A percentile compares a stretch with the other conserved stretches of the same genome.
phyloP scores from a whole-genome alignment of 78 protist genomes.

The Salpingoeca rosetta region DNA sequence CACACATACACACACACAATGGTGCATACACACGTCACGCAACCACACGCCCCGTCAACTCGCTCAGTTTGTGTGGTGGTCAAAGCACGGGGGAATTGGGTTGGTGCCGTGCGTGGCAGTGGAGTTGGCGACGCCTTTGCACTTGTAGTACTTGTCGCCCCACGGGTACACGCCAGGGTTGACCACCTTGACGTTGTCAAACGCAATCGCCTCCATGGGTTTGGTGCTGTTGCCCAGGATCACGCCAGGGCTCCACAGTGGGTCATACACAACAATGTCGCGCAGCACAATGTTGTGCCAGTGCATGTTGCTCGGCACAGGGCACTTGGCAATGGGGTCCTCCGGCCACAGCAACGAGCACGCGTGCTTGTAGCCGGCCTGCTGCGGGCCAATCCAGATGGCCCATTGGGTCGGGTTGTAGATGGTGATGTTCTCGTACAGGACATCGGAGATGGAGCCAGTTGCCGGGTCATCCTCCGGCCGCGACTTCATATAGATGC shows the following conservation, averaged over 20 bases:
- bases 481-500: conserved; percentile 41
- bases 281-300: conserved; percentile 36
- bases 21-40: too few relatives aligned
- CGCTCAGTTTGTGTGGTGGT: not conserved
- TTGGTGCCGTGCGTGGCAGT: conserved; percentile 20
- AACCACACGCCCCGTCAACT: too few relatives aligned
- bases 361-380: conserved; percentile 28
- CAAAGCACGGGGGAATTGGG: conserved; percentile 39
- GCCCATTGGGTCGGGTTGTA: conserved; percentile 29
- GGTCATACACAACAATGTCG: conserved; percentile 13
- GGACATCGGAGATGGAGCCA: conserved; percentile 21
- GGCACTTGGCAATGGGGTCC: conserved; percentile 21
- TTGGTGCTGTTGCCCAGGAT: conserved; percentile 33
- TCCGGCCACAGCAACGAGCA: conserved; percentile 44
- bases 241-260: conserved; percentile 30
- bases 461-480: not conserved
- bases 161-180: conserved; percentile 1
- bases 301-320: conserved; percentile 26
- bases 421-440: conserved; percentile 47
- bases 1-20: too few relatives aligned
- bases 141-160: conserved; percentile 22
- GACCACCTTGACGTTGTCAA: conserved; percentile 33
- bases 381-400: conserved; percentile 64
- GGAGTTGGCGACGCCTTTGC: conserved; percentile 30
- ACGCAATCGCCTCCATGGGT: conserved; percentile 30